A percentile compares a stretch with the other conserved stretches of the same genome.
Evolutionary conservation across 2,329 filamentous ascomycete species (phyloP).

Genomic region (Aspergillus sp.): DNA sequence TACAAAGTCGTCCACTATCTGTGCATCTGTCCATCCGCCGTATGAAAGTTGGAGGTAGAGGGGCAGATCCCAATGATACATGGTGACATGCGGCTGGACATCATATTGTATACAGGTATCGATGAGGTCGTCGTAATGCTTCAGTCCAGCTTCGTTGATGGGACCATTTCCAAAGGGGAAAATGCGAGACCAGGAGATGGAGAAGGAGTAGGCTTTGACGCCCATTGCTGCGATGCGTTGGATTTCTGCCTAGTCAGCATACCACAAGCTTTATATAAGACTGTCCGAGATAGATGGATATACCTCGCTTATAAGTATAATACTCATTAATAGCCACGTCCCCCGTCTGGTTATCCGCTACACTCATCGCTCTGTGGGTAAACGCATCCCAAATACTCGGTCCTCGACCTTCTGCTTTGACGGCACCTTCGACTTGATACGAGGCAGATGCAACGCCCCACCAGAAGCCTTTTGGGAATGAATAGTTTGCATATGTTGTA

Average conservation of each 20-base stretch:
- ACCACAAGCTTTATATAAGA: too few species aligned
- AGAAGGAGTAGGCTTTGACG: constrained; percentile 33
- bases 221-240: constrained; percentile 23
- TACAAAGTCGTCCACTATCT: constrained; percentile 2
- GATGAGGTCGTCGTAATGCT: constrained; percentile 43
- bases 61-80: constrained; percentile 41
- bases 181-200: constrained; percentile 43
- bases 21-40: constrained; percentile 1
- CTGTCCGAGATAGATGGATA: too few species aligned
- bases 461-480: constrained; percentile 28
- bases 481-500: neutral
- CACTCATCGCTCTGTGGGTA: constrained; percentile 5
- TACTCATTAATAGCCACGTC: constrained; percentile 47
- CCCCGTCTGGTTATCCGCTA: constrained; percentile 36
- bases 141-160: constrained; percentile 40
- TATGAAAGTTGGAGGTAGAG: too few species aligned
- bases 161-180: constrained; percentile 42
- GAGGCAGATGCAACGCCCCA: constrained; percentile 37
- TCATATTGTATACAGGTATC: constrained; percentile 33
- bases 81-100: constrained; percentile 38
- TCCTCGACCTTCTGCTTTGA: constrained; percentile 30
- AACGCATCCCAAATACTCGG: constrained; percentile 36
- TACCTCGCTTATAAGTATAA: constrained; percentile 41
- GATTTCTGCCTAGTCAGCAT: too few species aligned
- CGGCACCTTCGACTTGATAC: constrained; percentile 40